These are phyloP conservation scores for Gossypium davidsonii DNA, from an alignment of 441 rosid genomes.

Conservation along the genomic window DNA sequence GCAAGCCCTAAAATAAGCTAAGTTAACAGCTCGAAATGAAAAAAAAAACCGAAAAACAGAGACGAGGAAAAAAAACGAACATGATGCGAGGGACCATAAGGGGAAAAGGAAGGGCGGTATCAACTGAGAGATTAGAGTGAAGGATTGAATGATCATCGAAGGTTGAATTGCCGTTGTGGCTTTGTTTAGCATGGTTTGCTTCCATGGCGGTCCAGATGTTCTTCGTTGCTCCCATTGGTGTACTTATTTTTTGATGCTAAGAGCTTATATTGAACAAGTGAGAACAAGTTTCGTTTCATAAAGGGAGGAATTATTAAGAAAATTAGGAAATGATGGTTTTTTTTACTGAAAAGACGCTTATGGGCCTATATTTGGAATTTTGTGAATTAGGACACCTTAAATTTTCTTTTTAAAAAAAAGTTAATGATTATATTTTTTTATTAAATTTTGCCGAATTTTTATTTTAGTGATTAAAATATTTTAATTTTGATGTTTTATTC, in stretches of 20 bases:
- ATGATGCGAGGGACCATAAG: constrained; percentile 55
- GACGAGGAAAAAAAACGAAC: constrained; percentile 27
- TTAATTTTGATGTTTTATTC: no score
- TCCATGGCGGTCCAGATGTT: constrained; percentile 39
- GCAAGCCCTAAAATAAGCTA: background rate
- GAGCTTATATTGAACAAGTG: background rate
- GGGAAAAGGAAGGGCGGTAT: constrained; percentile 42
- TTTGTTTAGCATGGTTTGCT: constrained; percentile 19
- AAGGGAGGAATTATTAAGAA: background rate
- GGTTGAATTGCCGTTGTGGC: constrained; percentile 9
- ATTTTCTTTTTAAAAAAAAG: no score
- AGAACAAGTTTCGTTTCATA: no score
- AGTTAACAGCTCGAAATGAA: background rate
- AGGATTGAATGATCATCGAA: constrained; percentile 28
- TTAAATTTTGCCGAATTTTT: background rate
- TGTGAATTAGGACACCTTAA: background rate
- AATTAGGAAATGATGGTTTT: background rate
- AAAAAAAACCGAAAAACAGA: background rate
- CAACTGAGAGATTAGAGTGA: constrained; percentile 49
- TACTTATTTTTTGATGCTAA: background rate
- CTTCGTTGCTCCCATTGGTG: constrained; percentile 38
- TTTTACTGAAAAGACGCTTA: background rate
- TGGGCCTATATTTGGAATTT: background rate
- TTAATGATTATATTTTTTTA: no score
- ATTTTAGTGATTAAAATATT: background rate